Conservation (phyloP, 2,329 filamentous ascomycete species). For the Penicillium sp. region DNA sequence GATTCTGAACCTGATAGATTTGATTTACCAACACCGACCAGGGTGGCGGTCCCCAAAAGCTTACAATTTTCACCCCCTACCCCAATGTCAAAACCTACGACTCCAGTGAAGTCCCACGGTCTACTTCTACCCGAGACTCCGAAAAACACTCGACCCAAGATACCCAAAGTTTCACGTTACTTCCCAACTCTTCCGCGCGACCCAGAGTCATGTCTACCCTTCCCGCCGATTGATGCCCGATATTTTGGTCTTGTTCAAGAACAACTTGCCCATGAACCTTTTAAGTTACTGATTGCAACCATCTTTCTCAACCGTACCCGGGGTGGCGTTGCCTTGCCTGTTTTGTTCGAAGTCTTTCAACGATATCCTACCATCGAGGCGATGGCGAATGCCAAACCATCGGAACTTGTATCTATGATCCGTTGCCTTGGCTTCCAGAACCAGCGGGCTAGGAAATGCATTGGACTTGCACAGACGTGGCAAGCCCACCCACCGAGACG, state of each 20-base stretch:
- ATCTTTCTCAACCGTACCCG: conserved; percentile 84
- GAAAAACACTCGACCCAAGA: conserved; percentile 23
- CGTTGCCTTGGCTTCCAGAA: conserved; percentile 72
- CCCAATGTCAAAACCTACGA: background rate
- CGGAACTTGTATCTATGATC: conserved; percentile 66
- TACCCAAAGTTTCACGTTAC: conserved; percentile 46
- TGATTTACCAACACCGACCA: background rate
- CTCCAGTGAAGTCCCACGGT: conserved; percentile 4
- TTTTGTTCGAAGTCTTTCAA: conserved; percentile 70
- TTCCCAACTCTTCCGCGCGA: conserved; percentile 41
- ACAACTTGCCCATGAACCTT: conserved; percentile 72
- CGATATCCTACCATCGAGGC: conserved; percentile 68
- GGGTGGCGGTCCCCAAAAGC: background rate
- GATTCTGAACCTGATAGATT: conserved; percentile 26
- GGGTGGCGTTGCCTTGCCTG: conserved; percentile 74
- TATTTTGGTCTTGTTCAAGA: conserved; percentile 85
- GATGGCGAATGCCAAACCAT: conserved; percentile 62
- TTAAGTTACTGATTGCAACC: conserved; percentile 78
- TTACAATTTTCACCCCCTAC: background rate
- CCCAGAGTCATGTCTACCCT: conserved; percentile 55
- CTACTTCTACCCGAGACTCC: conserved; percentile 9
- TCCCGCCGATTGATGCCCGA: conserved; percentile 67
- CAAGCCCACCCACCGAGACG: conserved; percentile 63
- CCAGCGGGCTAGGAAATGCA: conserved; percentile 68
- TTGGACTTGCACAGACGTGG: conserved; percentile 73